Percentiles rank a stretch among this genome's conserved stretches.
These are phyloP conservation scores for Nidula niveotomentosa DNA, from an alignment of 1,284 basidiomycete species.

Conservation along the genomic window DNA sequence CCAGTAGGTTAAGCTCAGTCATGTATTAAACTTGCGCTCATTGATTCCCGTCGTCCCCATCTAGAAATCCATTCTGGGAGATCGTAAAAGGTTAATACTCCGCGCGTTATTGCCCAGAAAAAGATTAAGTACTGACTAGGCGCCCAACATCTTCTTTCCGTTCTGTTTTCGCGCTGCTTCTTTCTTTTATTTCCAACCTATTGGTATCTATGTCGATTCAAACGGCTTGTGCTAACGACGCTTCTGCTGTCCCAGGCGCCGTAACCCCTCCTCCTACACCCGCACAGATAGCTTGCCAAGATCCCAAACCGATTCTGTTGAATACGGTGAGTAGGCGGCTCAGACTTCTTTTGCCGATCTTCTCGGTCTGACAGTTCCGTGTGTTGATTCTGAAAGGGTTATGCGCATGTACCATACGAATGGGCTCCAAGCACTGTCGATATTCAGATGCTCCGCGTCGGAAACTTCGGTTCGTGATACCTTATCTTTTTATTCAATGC, in stretches of 20 bases:
- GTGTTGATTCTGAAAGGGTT: slow-evolving; percentile 43
- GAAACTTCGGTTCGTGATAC: slow-evolving; percentile 52
- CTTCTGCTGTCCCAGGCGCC: slow-evolving; percentile 35
- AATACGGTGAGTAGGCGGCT: slow-evolving; percentile 51
- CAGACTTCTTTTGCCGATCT: not conserved
- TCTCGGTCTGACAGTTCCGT: not conserved
- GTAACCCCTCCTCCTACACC: slow-evolving; percentile 62
- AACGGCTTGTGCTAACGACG: not conserved
- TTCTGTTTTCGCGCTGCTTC: not conserved
- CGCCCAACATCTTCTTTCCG: not conserved
- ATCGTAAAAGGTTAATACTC: slow-evolving; percentile 58
- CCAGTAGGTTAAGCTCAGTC: slow-evolving; percentile 37
- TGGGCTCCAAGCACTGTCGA: slow-evolving; percentile 80
- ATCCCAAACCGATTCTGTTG: slow-evolving; percentile 79
- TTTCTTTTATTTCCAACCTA: not conserved
- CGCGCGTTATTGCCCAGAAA: slow-evolving; percentile 1
- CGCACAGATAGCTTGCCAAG: slow-evolving; percentile 71
- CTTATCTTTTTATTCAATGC: not conserved
- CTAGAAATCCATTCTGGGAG: slow-evolving; percentile 82
- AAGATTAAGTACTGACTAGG: not conserved
- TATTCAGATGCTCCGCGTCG: slow-evolving; percentile 79
- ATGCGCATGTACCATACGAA: slow-evolving; percentile 66
- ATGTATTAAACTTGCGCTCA: slow-evolving; percentile 2
- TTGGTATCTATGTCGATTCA: not conserved
- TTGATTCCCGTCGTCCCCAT: not conserved